Evolutionary conservation across 2,329 filamentous ascomycete genomes (phyloP).

Genomic region (Iodosphaeria phyllophila): DNA sequence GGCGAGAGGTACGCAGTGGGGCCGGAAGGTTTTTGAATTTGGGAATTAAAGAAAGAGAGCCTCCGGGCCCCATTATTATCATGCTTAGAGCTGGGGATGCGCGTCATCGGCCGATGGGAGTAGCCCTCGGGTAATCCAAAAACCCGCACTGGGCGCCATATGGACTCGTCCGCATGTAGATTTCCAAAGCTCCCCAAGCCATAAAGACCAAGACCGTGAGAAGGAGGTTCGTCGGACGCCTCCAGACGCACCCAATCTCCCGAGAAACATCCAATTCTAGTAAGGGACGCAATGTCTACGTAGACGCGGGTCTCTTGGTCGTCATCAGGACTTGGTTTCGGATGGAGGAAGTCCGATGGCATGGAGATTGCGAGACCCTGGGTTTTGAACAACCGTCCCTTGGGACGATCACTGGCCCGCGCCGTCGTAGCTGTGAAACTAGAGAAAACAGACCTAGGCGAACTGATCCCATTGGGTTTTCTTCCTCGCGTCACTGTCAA

Average conservation of each 20-base stretch:
- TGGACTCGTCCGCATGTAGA: conserved; percentile 38
- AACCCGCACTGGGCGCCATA: conserved; percentile 73
- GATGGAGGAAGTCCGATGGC: conserved; percentile 63
- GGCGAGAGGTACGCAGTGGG: conserved; percentile 64
- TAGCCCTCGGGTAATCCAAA: conserved; percentile 74
- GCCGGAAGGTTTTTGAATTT: conserved; percentile 39
- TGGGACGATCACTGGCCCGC: conserved; percentile 48
- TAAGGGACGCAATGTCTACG: conserved; percentile 70
- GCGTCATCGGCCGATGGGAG: conserved; percentile 38
- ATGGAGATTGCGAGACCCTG: conserved; percentile 58
- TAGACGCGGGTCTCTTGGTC: conserved; percentile 84
- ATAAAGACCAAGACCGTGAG: conserved; percentile 46
- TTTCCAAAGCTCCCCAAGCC: conserved; percentile 48
- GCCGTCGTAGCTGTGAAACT: conserved; percentile 73
- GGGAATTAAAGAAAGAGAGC: conserved; percentile 48
- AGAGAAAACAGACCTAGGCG: conserved; percentile 78
- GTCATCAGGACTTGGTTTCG: conserved; percentile 56
- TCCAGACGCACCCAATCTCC: conserved; percentile 92
- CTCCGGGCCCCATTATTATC: conserved; percentile 27
- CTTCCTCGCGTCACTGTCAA: conserved; percentile 49
- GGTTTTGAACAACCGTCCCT: conserved; percentile 67
- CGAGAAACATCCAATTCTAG: conserved; percentile 88
- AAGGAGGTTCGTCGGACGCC: conserved; percentile 52
- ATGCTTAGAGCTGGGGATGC: conserved; percentile 36
- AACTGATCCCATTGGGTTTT: conserved; percentile 53